A percentile compares a stretch with the other conserved stretches of the same genome.
phyloP scores from a whole-genome alignment of 495 filamentous ascomycete genomes.

The Talaromyces trachyspermus region DNA sequence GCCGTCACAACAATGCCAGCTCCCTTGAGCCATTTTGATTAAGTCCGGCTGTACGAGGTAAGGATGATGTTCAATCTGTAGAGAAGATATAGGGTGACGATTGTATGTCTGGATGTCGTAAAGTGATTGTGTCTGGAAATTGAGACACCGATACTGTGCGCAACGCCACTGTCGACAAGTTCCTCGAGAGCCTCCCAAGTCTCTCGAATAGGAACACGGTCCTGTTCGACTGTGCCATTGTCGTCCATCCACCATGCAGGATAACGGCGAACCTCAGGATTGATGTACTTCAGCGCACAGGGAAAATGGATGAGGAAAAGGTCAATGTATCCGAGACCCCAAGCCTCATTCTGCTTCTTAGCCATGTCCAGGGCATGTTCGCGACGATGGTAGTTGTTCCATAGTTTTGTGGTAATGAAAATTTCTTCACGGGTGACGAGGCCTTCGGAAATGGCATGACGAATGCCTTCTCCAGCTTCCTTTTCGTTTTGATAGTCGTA shows the following conservation, averaged over 20 bases:
- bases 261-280: background rate
- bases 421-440: slow-evolving; percentile 30
- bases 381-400: slow-evolving; percentile 51
- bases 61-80: slow-evolving; percentile 48
- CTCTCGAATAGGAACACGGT: slow-evolving; percentile 26
- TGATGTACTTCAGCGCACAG: slow-evolving; percentile 26
- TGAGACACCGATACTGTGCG: slow-evolving; percentile 56
- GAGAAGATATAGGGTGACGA: slow-evolving; percentile 43
- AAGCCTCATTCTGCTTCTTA: slow-evolving; percentile 44
- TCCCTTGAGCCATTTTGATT: slow-evolving; percentile 38
- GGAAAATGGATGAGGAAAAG: slow-evolving; percentile 57
- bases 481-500: slow-evolving; percentile 1
- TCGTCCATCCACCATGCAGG: background rate
- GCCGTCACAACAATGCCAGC: slow-evolving; percentile 50
- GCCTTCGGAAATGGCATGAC: background rate
- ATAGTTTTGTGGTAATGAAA: slow-evolving; percentile 52
- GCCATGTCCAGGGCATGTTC: slow-evolving; percentile 30
- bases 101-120: slow-evolving; percentile 50
- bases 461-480: slow-evolving; percentile 1
- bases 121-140: slow-evolving; percentile 55
- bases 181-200: slow-evolving; percentile 49
- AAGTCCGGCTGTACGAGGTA: slow-evolving; percentile 45
- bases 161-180: slow-evolving; percentile 35
- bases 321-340: slow-evolving; percentile 50
- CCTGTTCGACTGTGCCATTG: slow-evolving; percentile 19